Base-by-base conservation (phyloP, 257 asterid species). In the Scutellaria baicalensis region DNA sequence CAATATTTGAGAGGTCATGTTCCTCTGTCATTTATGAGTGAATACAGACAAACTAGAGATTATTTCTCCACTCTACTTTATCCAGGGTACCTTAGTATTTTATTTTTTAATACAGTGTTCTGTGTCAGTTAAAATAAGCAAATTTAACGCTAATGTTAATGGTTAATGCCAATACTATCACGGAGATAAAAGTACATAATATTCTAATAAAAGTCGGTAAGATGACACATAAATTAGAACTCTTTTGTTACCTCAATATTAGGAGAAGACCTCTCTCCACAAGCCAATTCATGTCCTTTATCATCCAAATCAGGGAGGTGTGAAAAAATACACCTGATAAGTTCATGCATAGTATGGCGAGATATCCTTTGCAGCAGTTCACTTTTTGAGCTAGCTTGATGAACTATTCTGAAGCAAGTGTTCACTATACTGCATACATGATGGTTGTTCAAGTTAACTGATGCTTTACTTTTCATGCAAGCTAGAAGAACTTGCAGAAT, bases 401-500 rank as follows among this genome's bases (percentile, higher is more conserved):
- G 94, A 70, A 93, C 99, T 70, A 93, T 83, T 18, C 96, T 89
- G 77, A 93, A 91, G 79, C 99, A 89, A 45, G 96, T 83, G 77
- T 84, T 93, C 66, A 93, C 92, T 57, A 91, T 89, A 79, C 89
- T 89, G 83, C 96, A 93, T 9, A 93, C 97, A 58, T 93, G 97
- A 72, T 89, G 95, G 69, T 93, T 88, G 66, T 84, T 89, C 71
- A 93, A 82, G 70, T 70, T 84, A 79, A 72, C 75, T 3, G 99
- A 91, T 57, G 96, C 96, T 75, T 83, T 83, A 73, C 77, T 87
- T 86, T 90, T 93, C 95, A 93, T 89, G 86, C 97, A 93, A 78
- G 97, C 97, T 86, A 90, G 77, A 69, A 93, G 97, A 85, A 93
- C 90, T 78, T 93, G 98, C 76, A 93, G 96, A 70, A 90, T 93